These are phyloP conservation scores for Tetrapisispora fleetii DNA, from an alignment of 805 yeast species.

Conservation along the genomic window DNA sequence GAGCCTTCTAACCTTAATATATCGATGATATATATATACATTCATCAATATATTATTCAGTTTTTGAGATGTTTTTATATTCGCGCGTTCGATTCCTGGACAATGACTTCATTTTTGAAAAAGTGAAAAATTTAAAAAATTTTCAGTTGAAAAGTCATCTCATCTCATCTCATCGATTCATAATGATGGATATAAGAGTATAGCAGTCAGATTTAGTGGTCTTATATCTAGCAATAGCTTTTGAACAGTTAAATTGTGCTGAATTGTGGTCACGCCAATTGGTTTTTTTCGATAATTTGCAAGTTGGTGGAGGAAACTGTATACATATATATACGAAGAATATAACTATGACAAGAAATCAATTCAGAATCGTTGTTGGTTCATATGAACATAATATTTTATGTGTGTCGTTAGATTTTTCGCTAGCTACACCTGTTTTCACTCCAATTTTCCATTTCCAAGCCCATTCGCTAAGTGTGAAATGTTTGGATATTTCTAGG, in stretches of 20 bases:
- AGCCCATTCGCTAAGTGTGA: constrained; percentile 84
- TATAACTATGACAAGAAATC: constrained; percentile 14
- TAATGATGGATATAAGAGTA: not conserved
- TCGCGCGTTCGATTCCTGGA: not conserved
- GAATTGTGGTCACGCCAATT: not conserved
- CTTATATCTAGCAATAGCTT: too few species aligned
- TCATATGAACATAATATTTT: constrained; percentile 90
- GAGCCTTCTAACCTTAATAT: too few species aligned
- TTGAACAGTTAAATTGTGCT: too few species aligned
- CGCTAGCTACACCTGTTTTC: constrained; percentile 48
- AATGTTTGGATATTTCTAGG: constrained; percentile 71
- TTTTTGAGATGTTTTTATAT: too few species aligned
- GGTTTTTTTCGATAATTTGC: not conserved
- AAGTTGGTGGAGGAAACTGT: not conserved
- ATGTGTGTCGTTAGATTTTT: constrained; percentile 68
- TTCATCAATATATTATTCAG: too few species aligned
- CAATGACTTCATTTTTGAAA: not conserved
- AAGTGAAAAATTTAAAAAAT: not conserved
- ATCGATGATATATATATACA: too few species aligned
- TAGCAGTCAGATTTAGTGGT: too few species aligned
- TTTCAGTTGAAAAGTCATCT: not conserved
- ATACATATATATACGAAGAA: not conserved
- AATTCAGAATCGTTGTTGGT: constrained; percentile 81
- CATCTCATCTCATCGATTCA: not conserved
- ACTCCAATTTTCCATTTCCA: constrained; percentile 94